Evolutionary conservation across 2,329 filamentous ascomycete species (phyloP).

Genomic region (Aspergillus puulaauensis): DNA sequence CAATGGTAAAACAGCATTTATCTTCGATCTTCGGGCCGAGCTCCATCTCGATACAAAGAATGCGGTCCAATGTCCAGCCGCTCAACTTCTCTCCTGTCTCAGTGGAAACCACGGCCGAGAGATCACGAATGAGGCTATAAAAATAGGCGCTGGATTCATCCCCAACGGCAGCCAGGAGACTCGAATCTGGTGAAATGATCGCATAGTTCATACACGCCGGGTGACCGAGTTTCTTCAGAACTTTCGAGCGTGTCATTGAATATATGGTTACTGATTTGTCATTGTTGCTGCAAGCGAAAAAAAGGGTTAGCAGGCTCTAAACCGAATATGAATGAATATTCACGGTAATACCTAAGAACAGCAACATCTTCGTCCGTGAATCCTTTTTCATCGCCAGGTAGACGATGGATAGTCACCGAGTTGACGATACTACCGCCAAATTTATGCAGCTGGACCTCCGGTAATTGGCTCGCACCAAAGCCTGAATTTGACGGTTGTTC

Average conservation of each 20-base stretch:
- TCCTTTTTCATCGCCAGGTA: constrained; percentile 43
- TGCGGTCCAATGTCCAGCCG: constrained; percentile 42
- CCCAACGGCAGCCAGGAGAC: constrained; percentile 76
- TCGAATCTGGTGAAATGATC: constrained; percentile 86
- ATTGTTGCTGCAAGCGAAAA: constrained; percentile 70
- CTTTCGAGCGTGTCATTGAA: constrained; percentile 66
- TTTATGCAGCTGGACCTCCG: constrained; percentile 55
- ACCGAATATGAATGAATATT: constrained; percentile 41
- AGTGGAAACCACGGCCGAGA: constrained; percentile 24
- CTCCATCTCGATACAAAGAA: constrained; percentile 41
- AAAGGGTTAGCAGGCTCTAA: constrained; percentile 53
- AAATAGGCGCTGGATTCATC: constrained; percentile 87
- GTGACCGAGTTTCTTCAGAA: constrained; percentile 70
- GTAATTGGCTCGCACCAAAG: constrained; percentile 24
- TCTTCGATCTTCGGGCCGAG: constrained; percentile 41
- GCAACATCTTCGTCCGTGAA: constrained; percentile 57
- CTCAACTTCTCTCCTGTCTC: constrained; percentile 35
- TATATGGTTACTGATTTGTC: constrained; percentile 87
- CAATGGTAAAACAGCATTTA: constrained; percentile 49
- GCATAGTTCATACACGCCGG: constrained; percentile 90
- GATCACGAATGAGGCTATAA: constrained; percentile 55
- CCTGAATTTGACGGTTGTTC: constrained; percentile 17
- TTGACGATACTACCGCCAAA: constrained; percentile 66
- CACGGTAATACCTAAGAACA: constrained; percentile 44
- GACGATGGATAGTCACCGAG: constrained; percentile 63